These are phyloP conservation scores for Hypholoma sublateritium DNA, from an alignment of 768 basidiomycete genomes.

Conservation along the genomic window DNA sequence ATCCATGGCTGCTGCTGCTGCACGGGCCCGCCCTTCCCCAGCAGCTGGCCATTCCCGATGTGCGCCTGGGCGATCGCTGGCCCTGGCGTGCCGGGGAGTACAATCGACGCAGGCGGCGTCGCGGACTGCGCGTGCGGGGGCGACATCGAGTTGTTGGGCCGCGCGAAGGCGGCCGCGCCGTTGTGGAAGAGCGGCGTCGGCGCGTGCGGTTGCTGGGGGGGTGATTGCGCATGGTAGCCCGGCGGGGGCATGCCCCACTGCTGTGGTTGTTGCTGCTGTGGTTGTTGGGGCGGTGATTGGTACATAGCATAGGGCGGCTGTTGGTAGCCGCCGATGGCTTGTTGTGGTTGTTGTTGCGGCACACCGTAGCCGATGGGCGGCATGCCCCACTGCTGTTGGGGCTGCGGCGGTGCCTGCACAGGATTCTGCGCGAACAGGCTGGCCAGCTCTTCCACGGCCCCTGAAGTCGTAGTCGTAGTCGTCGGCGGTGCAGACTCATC, in stretches of 20 bases:
- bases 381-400: slow-evolving; percentile 11
- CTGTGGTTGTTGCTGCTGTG: background rate
- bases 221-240: slow-evolving; percentile 2
- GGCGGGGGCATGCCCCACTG: slow-evolving; percentile 7
- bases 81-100: slow-evolving; percentile 35
- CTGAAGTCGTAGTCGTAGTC: slow-evolving; percentile 24
- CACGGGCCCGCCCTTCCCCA: slow-evolving; percentile 11
- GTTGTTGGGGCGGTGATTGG: slow-evolving; percentile 11
- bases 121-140: slow-evolving; percentile 10
- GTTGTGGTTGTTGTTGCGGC: slow-evolving; percentile 5
- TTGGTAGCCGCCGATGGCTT: no score
- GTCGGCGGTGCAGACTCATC: slow-evolving; percentile 47
- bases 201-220: slow-evolving; percentile 17
- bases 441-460: slow-evolving; percentile 54
- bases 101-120: slow-evolving; percentile 40
- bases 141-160: slow-evolving; percentile 1
- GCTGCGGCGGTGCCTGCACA: slow-evolving; percentile 12
- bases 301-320: background rate
- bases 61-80: slow-evolving; percentile 12
- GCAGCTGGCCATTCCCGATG: slow-evolving; percentile 22
- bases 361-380: background rate
- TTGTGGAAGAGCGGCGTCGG: slow-evolving; percentile 27
- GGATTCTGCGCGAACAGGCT: slow-evolving; percentile 44
- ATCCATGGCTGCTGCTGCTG: slow-evolving; percentile 17
- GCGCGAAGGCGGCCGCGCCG: slow-evolving; percentile 11